phyloP scores from a whole-genome alignment of 768 basidiomycete species.

The Scleroderma citrinum region DNA sequence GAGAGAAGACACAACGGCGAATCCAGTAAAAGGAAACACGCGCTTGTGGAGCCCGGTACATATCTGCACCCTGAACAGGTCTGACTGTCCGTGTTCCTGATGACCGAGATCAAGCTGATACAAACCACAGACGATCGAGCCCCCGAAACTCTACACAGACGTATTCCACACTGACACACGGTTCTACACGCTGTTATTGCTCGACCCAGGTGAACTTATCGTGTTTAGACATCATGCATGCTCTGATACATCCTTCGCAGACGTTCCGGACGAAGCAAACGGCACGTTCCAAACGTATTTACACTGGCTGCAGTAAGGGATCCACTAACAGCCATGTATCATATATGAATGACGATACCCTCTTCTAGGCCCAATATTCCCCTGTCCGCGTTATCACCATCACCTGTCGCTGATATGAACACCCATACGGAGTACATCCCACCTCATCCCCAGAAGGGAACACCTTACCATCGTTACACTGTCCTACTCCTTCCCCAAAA shows the following conservation, averaged over 20 bases:
- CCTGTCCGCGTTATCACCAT: constrained; percentile 53
- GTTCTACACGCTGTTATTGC: constrained; percentile 82
- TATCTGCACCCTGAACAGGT: constrained; percentile 69
- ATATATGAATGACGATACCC: constrained; percentile 6
- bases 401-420: constrained; percentile 36
- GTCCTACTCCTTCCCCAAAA: constrained; percentile 71
- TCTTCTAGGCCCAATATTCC: constrained; percentile 69
- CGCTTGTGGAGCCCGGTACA: constrained; percentile 61
- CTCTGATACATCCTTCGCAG: constrained; percentile 33
- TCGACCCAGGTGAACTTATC: constrained; percentile 68
- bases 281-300: constrained; percentile 65
- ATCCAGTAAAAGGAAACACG: constrained; percentile 20
- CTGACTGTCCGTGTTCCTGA: constrained; percentile 8
- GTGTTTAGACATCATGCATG: neutral
- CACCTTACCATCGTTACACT: constrained; percentile 87
- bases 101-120: constrained; percentile 2
- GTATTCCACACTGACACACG: constrained; percentile 78
- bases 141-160: constrained; percentile 63
- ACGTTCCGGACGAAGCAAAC: constrained; percentile 72
- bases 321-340: constrained; percentile 4
- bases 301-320: constrained; percentile 78
- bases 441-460: constrained; percentile 87
- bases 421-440: constrained; percentile 76
- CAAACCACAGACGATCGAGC: constrained; percentile 43
- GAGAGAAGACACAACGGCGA: constrained; percentile 8